These are phyloP conservation scores for Candida fluviatilis DNA, from an alignment of 805 yeast species.

Conservation along the genomic window DNA sequence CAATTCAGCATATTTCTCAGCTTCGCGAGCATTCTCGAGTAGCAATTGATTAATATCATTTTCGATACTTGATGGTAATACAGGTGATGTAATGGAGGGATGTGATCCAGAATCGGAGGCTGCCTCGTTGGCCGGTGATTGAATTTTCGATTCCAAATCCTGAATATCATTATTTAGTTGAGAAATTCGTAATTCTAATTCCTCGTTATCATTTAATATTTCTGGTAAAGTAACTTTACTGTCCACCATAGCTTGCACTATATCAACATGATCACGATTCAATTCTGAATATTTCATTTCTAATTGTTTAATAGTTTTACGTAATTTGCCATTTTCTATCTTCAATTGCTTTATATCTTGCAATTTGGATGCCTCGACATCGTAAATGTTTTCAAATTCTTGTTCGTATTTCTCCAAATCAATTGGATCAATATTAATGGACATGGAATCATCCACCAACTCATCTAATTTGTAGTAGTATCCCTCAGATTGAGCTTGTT, in stretches of 20 bases:
- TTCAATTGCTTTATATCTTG: conserved; percentile 58
- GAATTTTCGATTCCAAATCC: conserved; percentile 39
- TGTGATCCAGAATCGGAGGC: conserved; percentile 7
- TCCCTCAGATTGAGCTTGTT: not conserved
- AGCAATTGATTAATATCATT: conserved; percentile 31
- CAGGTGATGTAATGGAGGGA: conserved; percentile 5
- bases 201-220: conserved; percentile 68
- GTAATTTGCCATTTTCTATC: conserved; percentile 64
- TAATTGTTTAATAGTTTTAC: conserved; percentile 66
- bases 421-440: conserved; percentile 67
- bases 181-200: conserved; percentile 44
- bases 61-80: conserved; percentile 36
- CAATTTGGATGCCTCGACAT: conserved; percentile 59
- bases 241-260: conserved; percentile 83
- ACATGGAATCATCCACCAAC: conserved; percentile 75
- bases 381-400: conserved; percentile 74
- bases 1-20: conserved; percentile 34
- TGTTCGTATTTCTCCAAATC: conserved; percentile 64
- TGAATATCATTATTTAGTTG: conserved; percentile 24
- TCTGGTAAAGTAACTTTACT: conserved; percentile 74
- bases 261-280: conserved; percentile 77
- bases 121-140: conserved; percentile 4
- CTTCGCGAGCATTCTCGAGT: conserved; percentile 32
- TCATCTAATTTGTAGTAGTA: conserved; percentile 60
- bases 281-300: conserved; percentile 66